phyloP scores from a whole-genome alignment of 1,284 basidiomycete species.

The Cutaneotrichosporon cavernicola region DNA sequence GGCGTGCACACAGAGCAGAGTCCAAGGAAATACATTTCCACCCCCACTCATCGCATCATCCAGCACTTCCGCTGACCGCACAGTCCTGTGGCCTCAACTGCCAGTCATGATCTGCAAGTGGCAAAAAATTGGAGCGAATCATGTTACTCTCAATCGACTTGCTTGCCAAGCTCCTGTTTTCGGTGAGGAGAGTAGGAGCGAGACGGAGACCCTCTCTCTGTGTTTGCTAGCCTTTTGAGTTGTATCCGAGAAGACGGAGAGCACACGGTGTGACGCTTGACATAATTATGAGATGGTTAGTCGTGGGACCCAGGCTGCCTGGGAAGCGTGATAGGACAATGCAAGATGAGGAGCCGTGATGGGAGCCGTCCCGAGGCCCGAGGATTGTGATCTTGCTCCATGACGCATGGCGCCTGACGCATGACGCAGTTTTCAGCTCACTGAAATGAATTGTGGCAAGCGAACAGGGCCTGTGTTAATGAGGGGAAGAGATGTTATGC shows the following conservation, averaged over 20 bases:
- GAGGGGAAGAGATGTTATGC: background rate
- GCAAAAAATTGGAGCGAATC: background rate
- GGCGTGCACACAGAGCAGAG: background rate
- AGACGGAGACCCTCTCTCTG: background rate
- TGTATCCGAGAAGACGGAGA: background rate
- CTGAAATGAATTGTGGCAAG: background rate
- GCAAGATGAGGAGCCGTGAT: background rate
- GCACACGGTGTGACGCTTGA: background rate
- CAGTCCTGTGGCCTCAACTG: background rate
- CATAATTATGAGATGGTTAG: background rate
- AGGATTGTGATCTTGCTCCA: slow-evolving; percentile 1
- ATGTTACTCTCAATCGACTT: background rate
- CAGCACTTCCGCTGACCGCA: background rate
- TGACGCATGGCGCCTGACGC: no score
- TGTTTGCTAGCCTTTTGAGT: background rate
- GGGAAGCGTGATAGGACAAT: background rate
- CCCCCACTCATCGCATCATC: background rate
- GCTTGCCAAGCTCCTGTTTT: background rate
- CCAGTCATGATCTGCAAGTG: background rate
- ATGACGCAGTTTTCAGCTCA: background rate
- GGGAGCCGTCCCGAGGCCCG: background rate
- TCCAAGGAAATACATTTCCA: background rate
- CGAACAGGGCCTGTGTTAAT: background rate
- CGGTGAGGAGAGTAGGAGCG: background rate
- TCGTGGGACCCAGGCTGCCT: background rate